These are phyloP conservation scores for Anaeramoeba flamelloides DNA, from an alignment of 78 protist genomes.

Conservation along the genomic window DNA sequence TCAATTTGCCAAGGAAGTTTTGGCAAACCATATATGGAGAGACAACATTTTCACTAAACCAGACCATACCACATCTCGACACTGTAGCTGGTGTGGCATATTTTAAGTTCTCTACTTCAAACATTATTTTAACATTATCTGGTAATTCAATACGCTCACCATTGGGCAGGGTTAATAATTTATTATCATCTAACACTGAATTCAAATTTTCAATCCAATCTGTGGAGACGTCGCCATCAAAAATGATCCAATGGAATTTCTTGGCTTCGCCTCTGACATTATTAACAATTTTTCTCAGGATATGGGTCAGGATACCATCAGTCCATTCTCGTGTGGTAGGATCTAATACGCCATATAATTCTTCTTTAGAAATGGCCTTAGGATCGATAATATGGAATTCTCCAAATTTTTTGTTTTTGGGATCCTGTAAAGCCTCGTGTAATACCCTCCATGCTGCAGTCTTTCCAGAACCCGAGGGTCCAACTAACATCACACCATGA, in stretches of 20 bases:
- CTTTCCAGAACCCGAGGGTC: slow-evolving; percentile 49
- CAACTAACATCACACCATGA: slow-evolving; percentile 74
- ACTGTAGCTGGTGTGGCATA: slow-evolving; percentile 96
- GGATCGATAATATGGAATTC: slow-evolving; percentile 76
- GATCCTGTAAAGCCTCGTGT: slow-evolving; percentile 23
- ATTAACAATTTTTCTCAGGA: slow-evolving; percentile 56
- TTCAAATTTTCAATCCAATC: slow-evolving; percentile 97
- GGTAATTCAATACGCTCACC: slow-evolving; percentile 92
- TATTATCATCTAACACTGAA: slow-evolving; percentile 91
- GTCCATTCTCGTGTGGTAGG: slow-evolving; percentile 93
- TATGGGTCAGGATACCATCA: slow-evolving; percentile 86
- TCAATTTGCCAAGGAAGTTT: not conserved
- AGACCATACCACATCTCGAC: slow-evolving; percentile 94
- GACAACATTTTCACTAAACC: slow-evolving; percentile 54
- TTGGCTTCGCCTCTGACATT: slow-evolving; percentile 48
- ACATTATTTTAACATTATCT: slow-evolving; percentile 66
- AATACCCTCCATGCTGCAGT: slow-evolving; percentile 44
- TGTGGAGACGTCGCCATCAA: slow-evolving; percentile 98
- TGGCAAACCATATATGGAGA: not conserved
- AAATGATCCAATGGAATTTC: slow-evolving; percentile 77
- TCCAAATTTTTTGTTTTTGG: slow-evolving; percentile 18
- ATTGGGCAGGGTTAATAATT: slow-evolving; percentile 86
- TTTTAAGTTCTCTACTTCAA: slow-evolving; percentile 77
- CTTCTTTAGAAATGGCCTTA: slow-evolving; percentile 82
- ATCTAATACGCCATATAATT: slow-evolving; percentile 75